These are phyloP conservation scores for Nemania sp. DNA, from an alignment of 2,329 filamentous ascomycete species.

Conservation along the genomic window DNA sequence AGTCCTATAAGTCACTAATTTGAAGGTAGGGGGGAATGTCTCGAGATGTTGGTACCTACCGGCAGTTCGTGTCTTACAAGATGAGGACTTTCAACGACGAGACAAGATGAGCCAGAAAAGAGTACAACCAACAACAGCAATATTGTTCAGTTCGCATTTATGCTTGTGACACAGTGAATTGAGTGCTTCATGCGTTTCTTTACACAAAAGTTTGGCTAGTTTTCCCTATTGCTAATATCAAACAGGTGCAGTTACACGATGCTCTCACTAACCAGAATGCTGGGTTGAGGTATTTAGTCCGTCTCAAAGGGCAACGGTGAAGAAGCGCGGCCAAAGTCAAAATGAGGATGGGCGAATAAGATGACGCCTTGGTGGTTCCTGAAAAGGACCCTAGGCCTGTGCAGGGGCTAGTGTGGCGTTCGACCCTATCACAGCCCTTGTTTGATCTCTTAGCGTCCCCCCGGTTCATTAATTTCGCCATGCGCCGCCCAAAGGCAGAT, in stretches of 20 bases:
- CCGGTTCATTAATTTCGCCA: conserved; percentile 20
- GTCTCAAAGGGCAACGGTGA: conserved; percentile 20
- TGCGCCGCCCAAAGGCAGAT: conserved; percentile 9
- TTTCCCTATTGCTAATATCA: too few relatives aligned
- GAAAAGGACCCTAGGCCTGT: not conserved
- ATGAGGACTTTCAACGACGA: too few relatives aligned
- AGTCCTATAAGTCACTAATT: too few relatives aligned
- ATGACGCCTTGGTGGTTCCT: conserved; percentile 3
- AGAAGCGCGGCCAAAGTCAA: conserved; percentile 6
- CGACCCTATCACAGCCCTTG: conserved; percentile 21
- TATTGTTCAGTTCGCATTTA: too few relatives aligned
- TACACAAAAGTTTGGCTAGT: too few relatives aligned
- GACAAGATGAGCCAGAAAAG: too few relatives aligned
- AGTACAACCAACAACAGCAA: too few relatives aligned
- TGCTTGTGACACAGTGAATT: too few relatives aligned
- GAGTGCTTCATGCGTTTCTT: too few relatives aligned
- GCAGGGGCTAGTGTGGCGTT: conserved; percentile 6
- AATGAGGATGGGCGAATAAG: conserved; percentile 20
- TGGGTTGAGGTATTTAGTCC: conserved; percentile 8
- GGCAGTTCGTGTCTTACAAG: too few relatives aligned
- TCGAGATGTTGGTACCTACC: too few relatives aligned
- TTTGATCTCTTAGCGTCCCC: conserved; percentile 9
- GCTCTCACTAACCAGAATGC: conserved; percentile 7
- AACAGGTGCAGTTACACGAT: not conserved
- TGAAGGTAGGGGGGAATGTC: too few relatives aligned